These are phyloP conservation scores for Monosporozyma unispora DNA, from an alignment of 805 yeast genomes.

Conservation along the genomic window DNA sequence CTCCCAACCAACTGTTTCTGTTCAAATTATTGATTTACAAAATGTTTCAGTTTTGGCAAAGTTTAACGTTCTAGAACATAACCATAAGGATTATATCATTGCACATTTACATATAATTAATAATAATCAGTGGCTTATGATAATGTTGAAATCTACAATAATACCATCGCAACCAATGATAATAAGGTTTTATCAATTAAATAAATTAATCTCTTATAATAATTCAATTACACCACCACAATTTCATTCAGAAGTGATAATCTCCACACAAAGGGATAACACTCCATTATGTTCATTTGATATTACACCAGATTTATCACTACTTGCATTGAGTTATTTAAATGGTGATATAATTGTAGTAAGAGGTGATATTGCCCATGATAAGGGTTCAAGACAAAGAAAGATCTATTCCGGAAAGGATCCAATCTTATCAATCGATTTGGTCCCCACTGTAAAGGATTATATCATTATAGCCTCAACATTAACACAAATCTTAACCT, in stretches of 20 bases:
- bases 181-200: conserved; percentile 66
- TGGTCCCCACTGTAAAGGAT: conserved; percentile 47
- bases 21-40: conserved; percentile 47
- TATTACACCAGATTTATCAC: conserved; percentile 17
- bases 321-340: conserved; percentile 24
- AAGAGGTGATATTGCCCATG: conserved; percentile 81
- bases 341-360: conserved; percentile 73
- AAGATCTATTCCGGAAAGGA: conserved; percentile 53
- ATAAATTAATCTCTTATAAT: conserved; percentile 33
- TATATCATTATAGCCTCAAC: conserved; percentile 63
- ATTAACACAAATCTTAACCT: conserved; percentile 58
- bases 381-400: conserved; percentile 84
- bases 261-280: conserved; percentile 65
- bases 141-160: conserved; percentile 42
- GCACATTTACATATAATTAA: conserved; percentile 45
- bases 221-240: conserved; percentile 3
- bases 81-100: conserved; percentile 45
- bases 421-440: conserved; percentile 68
- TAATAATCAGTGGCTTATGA: conserved; percentile 14
- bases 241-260: conserved; percentile 52
- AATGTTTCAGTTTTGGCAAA: conserved; percentile 38
- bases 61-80: conserved; percentile 52
- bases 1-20: conserved; percentile 37
- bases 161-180: conserved; percentile 37
- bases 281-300: conserved; percentile 47